Evolutionary conservation across 2,329 filamentous ascomycete species (phyloP).

Genomic region (Neofusicoccum sp.): DNA sequence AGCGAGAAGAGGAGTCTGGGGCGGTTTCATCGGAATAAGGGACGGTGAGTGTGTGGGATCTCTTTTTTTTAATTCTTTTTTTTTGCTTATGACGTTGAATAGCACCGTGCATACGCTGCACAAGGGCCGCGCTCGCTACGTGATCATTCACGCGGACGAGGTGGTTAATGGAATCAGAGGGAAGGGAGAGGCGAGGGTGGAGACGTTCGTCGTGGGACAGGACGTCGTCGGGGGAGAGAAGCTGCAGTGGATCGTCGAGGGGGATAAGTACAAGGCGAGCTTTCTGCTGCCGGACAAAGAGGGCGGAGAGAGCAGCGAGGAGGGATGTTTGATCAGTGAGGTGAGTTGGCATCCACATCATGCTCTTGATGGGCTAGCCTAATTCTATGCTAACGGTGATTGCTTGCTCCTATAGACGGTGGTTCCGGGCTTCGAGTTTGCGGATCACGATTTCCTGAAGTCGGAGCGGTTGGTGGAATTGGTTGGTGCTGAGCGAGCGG

Average conservation of each 20-base stretch:
- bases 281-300: constrained; percentile 57
- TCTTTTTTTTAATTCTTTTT: not conserved
- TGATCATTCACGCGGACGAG: constrained; percentile 60
- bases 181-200: constrained; percentile 57
- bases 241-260: constrained; percentile 70
- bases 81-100: not conserved
- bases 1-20: constrained; percentile 59
- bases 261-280: constrained; percentile 67
- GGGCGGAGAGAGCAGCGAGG: constrained; percentile 40
- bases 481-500: constrained; percentile 53
- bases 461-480: constrained; percentile 54
- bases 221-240: constrained; percentile 61
- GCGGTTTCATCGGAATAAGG: constrained; percentile 65
- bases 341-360: constrained; percentile 38
- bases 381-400: not conserved
- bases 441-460: constrained; percentile 68
- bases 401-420: constrained; percentile 53
- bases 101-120: constrained; percentile 68
- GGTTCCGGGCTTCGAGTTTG: constrained; percentile 68
- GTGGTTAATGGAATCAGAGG: constrained; percentile 48
- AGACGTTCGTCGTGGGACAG: constrained; percentile 65
- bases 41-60: constrained; percentile 26
- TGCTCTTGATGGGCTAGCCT: not conserved
- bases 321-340: constrained; percentile 66
- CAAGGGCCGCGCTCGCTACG: constrained; percentile 63